Evolutionary conservation across 768 basidiomycete species (phyloP), one percentile per base, ranked within the genome.

Genomic region (Lactarius deliciosus): DNA sequence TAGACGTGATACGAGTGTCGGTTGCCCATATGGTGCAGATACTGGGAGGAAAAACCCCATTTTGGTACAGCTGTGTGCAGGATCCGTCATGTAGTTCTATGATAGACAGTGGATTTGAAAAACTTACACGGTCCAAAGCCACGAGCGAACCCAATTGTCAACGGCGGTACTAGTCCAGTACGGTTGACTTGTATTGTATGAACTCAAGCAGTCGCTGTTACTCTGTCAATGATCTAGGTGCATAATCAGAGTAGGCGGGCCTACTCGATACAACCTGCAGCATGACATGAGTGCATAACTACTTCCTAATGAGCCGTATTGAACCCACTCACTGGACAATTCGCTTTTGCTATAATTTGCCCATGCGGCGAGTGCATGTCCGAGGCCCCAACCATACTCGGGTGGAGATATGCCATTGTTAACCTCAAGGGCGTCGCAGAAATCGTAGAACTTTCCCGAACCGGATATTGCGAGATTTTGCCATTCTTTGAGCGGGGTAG

Each of bases 151-250:
- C 1, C 8, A 20, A n/a, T 45, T 45, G 43, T 45, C 9, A 4
- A 82, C 6, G 66, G 69, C 0, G 78, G 64, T 76, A 15, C 86
- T 87, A 77, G 38, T 38, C 38, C 80, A 91, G 73, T 71, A 82
- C 1, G 74, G 59, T 60, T 73, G 67, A n/a, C 69, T 77, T 1
- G 77, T 41, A 64, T 83, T 66, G 58, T 83, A 81, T 3, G 79
- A 75, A 11, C 81, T 81, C 25, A 83, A 72, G 59, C 81, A 82
- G 6, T 76, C 73, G 20, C 75, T 78, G 22, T 25, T 7, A 36
- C 16, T 45, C 34, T 18, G 50, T 57, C 18, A 47, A 25, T 1
- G 10, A 43, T 28, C 61, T 20, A 28, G 38, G 20, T n/a, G 18
- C 41, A 40, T n/a, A 40, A 32, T n/a, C 8, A 45, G 43, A 45